Evolutionary conservation across 78 protist genomes (phyloP).

Genomic region (Guillardia theta): DNA sequence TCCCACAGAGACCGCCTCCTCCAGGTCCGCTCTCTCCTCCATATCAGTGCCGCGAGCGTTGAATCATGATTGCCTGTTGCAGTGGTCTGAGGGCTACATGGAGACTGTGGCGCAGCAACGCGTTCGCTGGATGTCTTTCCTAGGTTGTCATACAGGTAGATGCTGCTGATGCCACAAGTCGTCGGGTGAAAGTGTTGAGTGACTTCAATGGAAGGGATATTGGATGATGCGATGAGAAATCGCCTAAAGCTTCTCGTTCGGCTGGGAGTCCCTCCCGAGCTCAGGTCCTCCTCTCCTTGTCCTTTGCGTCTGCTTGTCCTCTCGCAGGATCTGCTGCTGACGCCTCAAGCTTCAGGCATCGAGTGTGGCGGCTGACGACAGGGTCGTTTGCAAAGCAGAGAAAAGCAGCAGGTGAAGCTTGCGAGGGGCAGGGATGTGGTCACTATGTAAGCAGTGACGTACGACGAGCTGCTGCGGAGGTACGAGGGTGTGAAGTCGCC

Average conservation of each 20-base stretch:
- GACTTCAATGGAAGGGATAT: neutral
- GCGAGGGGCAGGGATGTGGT: no score
- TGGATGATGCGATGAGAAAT: neutral
- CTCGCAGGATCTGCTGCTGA: neutral
- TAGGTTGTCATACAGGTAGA: neutral
- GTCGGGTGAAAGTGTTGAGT: neutral
- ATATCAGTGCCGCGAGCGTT: no score
- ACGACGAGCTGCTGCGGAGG: neutral
- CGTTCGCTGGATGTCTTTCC: neutral
- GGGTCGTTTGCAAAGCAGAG: neutral
- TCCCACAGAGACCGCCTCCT: no score
- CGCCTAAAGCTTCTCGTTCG: neutral
- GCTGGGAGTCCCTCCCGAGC: neutral
- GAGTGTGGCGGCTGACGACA: neutral
- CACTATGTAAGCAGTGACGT: no score
- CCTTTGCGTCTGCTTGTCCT: neutral
- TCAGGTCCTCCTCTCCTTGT: neutral
- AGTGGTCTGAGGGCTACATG: neutral
- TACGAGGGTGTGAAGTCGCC: neutral
- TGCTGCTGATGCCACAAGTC: neutral
- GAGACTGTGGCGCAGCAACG: neutral
- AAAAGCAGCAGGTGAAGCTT: no score
- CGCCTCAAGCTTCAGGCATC: neutral
- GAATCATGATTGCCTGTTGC: no score
- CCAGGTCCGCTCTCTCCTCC: no score